Evolutionary conservation across 2,329 filamentous ascomycete genomes (phyloP).

Genomic region (Paraconiothyrium sp.): DNA sequence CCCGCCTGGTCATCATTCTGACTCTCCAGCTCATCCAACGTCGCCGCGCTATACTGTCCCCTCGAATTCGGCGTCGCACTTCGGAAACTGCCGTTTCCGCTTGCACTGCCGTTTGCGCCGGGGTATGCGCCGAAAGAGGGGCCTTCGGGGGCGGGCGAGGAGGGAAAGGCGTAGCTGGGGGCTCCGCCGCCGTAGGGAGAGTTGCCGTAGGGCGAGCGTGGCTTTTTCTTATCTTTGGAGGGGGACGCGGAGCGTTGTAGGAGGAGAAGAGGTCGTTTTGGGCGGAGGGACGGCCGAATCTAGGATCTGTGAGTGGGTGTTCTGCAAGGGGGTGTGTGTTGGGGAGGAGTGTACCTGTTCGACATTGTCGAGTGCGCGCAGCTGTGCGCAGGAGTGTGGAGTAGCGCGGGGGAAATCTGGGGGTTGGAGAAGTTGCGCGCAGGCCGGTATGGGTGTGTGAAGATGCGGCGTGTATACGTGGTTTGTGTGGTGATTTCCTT

Average conservation of each 20-base stretch:
- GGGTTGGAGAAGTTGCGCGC: slow-evolving; percentile 13
- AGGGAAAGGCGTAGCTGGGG: slow-evolving; percentile 35
- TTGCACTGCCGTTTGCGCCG: slow-evolving; percentile 19
- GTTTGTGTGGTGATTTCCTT: neutral
- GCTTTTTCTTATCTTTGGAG: slow-evolving; percentile 45
- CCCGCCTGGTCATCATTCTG: slow-evolving; percentile 93
- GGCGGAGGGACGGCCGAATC: slow-evolving; percentile 40
- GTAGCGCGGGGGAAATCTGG: neutral
- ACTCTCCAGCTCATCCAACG: slow-evolving; percentile 91
- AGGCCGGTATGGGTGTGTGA: neutral
- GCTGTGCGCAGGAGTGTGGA: neutral
- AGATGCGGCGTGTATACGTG: neutral
- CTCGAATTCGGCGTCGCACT: slow-evolving; percentile 63
- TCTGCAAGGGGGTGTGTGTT: neutral
- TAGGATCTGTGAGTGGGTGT: slow-evolving; percentile 8
- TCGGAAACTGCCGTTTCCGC: slow-evolving; percentile 36
- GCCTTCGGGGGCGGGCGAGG: slow-evolving; percentile 20
- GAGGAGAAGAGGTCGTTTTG: slow-evolving; percentile 53
- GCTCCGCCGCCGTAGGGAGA: slow-evolving; percentile 29
- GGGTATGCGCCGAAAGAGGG: slow-evolving; percentile 50
- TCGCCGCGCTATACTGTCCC: slow-evolving; percentile 91
- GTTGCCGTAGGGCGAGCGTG: slow-evolving; percentile 31
- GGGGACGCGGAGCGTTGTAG: slow-evolving; percentile 51
- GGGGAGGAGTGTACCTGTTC: slow-evolving; percentile 22
- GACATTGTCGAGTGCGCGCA: slow-evolving; percentile 30